Evolutionary conservation across 2,329 filamentous ascomycete species (phyloP), one percentile per base, ranked within the genome.

Genomic region (Sclerotinia borealis): DNA sequence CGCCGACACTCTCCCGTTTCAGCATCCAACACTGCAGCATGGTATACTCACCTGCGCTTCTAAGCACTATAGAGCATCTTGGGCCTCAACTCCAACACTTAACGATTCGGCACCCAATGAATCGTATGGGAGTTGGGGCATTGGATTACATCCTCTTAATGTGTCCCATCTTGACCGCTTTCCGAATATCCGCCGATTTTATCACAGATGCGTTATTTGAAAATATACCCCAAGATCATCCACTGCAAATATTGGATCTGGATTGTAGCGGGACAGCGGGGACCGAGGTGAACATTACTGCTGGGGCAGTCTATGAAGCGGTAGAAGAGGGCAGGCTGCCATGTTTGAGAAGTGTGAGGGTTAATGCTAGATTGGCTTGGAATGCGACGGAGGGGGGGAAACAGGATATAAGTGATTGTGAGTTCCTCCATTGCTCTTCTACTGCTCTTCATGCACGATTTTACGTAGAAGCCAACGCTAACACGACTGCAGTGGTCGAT

Each of bases 41-140:
- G 52, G 64, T 74, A 19, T 67, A 69, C 54, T 48, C 55, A 1
- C 48, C 60, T 22, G 54, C 70, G 6, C 64, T 75, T 2, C 34
- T 69, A 15, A 52, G 61, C 9, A 68, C 64, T 6, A 63, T 75
- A 1, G 45, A 63, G 51, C 61, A 48, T 3, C 43, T 74, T 15
- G 73, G 73, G 1, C 41, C 66, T 13, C 68, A 68, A 50, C 60
- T 75, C 10, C 48, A 63, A 37, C 69, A 75, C 27, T 65, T 75
- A 17, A 73, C 72, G 19, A 73, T 75, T n/a, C 68, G 72, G 11
- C 68, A 74, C 58, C 72, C 72, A 4, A 74, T 75, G 72, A 60
- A 67, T 1, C 68, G 71, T 19, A 64, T 75, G 15, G 65, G 61
- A 2, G 45, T 48, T 5, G 68, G 69, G 3, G 60, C 66, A 5